phyloP scores from a whole-genome alignment of 2,329 filamentous ascomycete genomes.

The Dothistroma pini region DNA sequence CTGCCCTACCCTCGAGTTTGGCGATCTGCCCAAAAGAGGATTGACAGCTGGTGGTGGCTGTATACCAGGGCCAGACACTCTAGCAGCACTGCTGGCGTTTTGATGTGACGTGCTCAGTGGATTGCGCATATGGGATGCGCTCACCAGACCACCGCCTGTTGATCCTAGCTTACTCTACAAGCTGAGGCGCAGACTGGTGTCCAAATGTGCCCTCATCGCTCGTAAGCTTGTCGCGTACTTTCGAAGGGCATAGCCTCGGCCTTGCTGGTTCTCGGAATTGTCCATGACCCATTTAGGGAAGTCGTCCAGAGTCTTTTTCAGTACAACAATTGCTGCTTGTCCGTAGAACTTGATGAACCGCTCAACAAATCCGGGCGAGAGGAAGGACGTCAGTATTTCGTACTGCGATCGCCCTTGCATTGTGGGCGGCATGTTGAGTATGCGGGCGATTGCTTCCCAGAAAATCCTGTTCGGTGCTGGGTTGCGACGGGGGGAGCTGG shows the following conservation, averaged over 20 bases:
- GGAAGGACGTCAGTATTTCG: slow-evolving; percentile 50
- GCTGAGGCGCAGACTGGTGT: slow-evolving; percentile 4
- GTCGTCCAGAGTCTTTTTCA: slow-evolving; percentile 44
- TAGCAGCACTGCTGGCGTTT: background rate
- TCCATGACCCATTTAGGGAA: slow-evolving; percentile 10
- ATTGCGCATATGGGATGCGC: background rate
- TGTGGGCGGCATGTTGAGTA: slow-evolving; percentile 68
- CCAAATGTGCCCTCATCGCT: background rate
- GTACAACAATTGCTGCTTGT: slow-evolving; percentile 65
- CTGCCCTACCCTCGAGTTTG: background rate
- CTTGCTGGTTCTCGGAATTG: no score
- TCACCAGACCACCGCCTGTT: background rate
- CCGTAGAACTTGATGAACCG: slow-evolving; percentile 81
- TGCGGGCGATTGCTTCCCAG: slow-evolving; percentile 73
- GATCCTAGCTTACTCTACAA: slow-evolving; percentile 7
- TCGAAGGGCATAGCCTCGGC: background rate
- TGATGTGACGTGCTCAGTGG: background rate
- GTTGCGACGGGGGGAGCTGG: slow-evolving; percentile 62
- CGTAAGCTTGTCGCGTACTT: background rate
- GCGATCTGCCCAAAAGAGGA: background rate
- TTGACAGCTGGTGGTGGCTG: background rate
- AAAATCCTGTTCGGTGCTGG: slow-evolving; percentile 76
- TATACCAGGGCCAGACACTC: background rate
- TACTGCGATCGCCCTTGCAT: slow-evolving; percentile 48
- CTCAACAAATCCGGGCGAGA: slow-evolving; percentile 59